Evolutionary conservation across 257 asterid species (phyloP).

Genomic region (Handroanthus guayacan): DNA sequence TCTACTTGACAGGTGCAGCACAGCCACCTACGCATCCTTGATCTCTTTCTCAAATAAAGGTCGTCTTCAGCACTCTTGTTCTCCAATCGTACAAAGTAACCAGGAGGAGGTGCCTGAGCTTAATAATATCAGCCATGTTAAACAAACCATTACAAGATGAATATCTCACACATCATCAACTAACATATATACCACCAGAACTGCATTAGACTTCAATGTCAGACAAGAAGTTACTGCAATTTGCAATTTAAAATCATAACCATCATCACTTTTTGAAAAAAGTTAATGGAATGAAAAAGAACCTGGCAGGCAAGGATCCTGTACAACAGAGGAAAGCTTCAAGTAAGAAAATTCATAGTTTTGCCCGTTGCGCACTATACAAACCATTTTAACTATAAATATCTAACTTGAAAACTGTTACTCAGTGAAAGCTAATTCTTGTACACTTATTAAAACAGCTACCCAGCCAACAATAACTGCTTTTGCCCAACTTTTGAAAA

Average conservation of each 20-base stretch:
- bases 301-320: neutral
- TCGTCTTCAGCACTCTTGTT: constrained; percentile 57
- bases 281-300: constrained; percentile 9
- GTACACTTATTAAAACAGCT: neutral
- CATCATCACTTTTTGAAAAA: constrained; percentile 5
- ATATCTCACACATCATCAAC: constrained; percentile 11
- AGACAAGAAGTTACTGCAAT: constrained; percentile 3
- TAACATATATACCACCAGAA: constrained; percentile 8
- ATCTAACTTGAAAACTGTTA: neutral
- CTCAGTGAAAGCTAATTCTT: constrained; percentile 8
- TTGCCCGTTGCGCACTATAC: neutral
- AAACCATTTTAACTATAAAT: neutral
- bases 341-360: neutral
- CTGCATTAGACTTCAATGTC: constrained; percentile 22
- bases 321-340: neutral
- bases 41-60: constrained; percentile 61
- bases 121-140: constrained; percentile 35
- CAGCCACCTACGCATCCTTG: constrained; percentile 93
- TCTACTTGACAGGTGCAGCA: constrained; percentile 78
- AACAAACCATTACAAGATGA: constrained; percentile 26
- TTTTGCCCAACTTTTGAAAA: neutral
- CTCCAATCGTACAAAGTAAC: constrained; percentile 66
- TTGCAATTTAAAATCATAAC: neutral
- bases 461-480: constrained; percentile 3
- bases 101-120: constrained; percentile 80